Evolutionary conservation across 176 grass and related monocot species (phyloP).

Genomic region (Avena eriantha): DNA sequence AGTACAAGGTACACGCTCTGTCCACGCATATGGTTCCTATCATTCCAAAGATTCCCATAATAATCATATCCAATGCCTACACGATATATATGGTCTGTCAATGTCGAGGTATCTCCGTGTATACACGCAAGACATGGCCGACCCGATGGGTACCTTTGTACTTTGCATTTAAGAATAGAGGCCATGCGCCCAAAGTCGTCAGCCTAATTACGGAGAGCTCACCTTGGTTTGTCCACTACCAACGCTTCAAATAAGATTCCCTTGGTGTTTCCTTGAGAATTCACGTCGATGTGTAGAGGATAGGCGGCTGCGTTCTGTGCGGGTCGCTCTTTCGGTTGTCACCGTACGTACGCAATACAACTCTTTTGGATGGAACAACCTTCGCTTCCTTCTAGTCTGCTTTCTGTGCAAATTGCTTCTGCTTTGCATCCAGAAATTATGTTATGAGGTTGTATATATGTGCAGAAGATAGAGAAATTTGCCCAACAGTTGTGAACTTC

Average conservation of each 20-base stretch:
- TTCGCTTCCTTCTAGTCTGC: not conserved
- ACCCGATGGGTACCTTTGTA: not conserved
- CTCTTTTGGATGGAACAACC: not conserved
- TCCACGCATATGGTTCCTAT: not conserved
- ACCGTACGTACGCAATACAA: slow-evolving; percentile 2
- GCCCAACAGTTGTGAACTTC: no score
- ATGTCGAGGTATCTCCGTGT: slow-evolving; percentile 26
- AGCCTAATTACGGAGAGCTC: not conserved
- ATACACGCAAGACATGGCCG: slow-evolving; percentile 36
- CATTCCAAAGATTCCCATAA: not conserved
- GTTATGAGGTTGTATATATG: not conserved
- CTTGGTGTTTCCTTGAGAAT: not conserved
- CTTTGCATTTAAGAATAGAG: slow-evolving; percentile 27
- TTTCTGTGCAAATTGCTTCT: not conserved
- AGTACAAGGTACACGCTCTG: not conserved
- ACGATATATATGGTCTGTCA: not conserved
- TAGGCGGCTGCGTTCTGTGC: not conserved
- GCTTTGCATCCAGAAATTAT: not conserved
- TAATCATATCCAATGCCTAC: no score
- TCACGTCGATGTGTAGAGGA: not conserved
- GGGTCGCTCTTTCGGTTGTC: not conserved
- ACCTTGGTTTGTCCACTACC: slow-evolving; percentile 20
- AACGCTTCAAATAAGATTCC: slow-evolving; percentile 30
- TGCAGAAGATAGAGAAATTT: no score
- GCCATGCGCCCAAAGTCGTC: slow-evolving; percentile 11